Conservation (phyloP, 495 filamentous ascomycete genomes). For the Umbilicaria muhlenbergii region DNA sequence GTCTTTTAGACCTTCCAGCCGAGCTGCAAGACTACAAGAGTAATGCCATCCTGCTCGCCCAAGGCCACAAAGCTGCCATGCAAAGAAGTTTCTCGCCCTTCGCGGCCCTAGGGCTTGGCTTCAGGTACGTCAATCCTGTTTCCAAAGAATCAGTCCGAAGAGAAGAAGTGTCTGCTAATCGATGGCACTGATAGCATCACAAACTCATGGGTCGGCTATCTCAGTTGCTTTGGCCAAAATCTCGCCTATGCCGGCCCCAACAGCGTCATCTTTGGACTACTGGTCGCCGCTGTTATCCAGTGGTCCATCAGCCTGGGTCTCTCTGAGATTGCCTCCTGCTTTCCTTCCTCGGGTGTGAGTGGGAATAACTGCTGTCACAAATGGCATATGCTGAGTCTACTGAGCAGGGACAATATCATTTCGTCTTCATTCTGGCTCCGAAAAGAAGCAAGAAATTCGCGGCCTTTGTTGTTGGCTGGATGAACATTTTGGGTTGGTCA, state of each 20-base stretch:
- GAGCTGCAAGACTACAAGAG: constrained; percentile 3
- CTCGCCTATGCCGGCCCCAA: constrained; percentile 15
- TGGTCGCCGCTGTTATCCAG: constrained; percentile 12
- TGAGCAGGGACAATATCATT: constrained; percentile 19
- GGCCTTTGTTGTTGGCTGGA: constrained; percentile 22
- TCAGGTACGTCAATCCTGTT: constrained; percentile 4
- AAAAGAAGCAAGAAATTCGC: constrained; percentile 9
- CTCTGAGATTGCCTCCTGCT: constrained; percentile 15
- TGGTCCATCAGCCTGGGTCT: constrained; percentile 16
- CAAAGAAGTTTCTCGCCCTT: constrained; percentile 18
- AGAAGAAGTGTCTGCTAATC: too few relatives aligned
- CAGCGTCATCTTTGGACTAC: constrained; percentile 11
- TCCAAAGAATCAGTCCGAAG: too few relatives aligned
- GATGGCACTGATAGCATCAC: constrained; percentile 13
- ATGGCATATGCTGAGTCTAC: constrained; percentile 5
- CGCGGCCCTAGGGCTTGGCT: constrained; percentile 18
- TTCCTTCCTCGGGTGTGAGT: constrained; percentile 10
- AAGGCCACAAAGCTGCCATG: constrained; percentile 19
- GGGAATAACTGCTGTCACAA: background rate
- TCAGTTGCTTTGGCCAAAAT: constrained; percentile 11
- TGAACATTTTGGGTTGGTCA: constrained; percentile 23
- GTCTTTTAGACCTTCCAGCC: too few relatives aligned
- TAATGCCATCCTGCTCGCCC: constrained; percentile 18
- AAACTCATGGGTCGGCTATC: constrained; percentile 23
- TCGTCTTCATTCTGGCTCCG: constrained; percentile 16